A percentile compares a stretch with the other conserved stretches of the same genome.
These are phyloP conservation scores for Blastomyces gilchristii DNA, from an alignment of 2,329 filamentous ascomycete species.

Conservation along the genomic window DNA sequence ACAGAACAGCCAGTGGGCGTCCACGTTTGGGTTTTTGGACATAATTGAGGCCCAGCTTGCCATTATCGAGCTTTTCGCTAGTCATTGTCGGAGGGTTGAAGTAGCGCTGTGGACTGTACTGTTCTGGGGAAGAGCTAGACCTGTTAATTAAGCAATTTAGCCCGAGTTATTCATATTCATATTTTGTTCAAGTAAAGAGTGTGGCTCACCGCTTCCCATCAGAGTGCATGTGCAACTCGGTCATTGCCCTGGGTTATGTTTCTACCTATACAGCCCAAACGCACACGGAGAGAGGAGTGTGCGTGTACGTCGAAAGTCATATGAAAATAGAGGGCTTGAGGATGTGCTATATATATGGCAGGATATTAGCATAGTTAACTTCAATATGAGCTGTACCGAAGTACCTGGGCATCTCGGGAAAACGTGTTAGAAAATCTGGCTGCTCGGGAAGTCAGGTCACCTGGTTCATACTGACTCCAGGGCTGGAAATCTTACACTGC, in stretches of 20 bases:
- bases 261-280: not conserved
- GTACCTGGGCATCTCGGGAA: not conserved
- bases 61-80: not conserved
- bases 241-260: not conserved
- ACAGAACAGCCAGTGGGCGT: not conserved
- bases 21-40: not conserved
- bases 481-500: not conserved
- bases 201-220: not conserved
- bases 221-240: not conserved
- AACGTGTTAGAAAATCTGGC: not conserved
- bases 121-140: not conserved
- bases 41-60: not conserved
- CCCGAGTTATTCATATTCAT: not conserved
- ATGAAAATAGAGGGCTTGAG: not conserved
- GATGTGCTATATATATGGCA: not conserved
- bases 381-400: not conserved
- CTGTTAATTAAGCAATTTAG: not conserved
- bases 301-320: not conserved
- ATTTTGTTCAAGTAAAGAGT: not conserved
- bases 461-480: not conserved
- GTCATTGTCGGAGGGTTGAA: not conserved
- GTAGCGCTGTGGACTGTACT: not conserved
- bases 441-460: not conserved
- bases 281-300: not conserved
- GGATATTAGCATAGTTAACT: not conserved